Evolutionary conservation across 805 yeast genomes (phyloP), one percentile per base, ranked within the genome.

Genomic region (Torulaspora microellipsoides): DNA sequence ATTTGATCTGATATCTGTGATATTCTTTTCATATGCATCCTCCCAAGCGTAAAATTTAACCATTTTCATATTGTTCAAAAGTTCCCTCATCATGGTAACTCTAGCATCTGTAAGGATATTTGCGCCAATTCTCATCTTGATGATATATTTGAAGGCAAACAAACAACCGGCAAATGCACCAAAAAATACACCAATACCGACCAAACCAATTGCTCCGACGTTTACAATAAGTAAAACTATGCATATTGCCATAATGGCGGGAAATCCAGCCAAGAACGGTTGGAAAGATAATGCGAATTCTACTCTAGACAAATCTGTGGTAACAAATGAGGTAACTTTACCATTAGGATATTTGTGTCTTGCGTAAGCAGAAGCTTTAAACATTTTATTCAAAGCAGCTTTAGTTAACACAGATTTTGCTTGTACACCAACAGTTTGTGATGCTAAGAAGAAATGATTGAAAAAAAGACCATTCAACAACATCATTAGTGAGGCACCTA

Each of bases 11-110:
- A 77, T 70, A 10, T 69, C 72, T 12, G 77, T 57, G 29, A 90
- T 74, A 40, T 73, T 68, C 8, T 72, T 62, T 42, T 72, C 72
- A 60, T 87, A 90, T 0, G 96, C 89, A 27, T 71, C 72, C 65
- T 90, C 97, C 96, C 96, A 90, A 1, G 95, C 85, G 61, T 89
- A 90, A 61, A 76, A 85, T 67, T 90, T 90, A 62, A 90, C 85
- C 69, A 83, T 75, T 58, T 85, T 86, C 73, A 90, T 77, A 51
- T 84, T 80, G 57, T 76, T 80, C 51, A 90, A 70, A 25, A 88
- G 77, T 62, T 90, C 98, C 52, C 85, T 83, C 62, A 88, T 80
- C 38, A 78, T 71, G 36, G 79, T 73, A 15, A 90, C 87, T 57
- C 98, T 80, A 15, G 69, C 64, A 62, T 90, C 98, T 2, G 96